Percentiles rank a stretch among this genome's conserved stretches.
phyloP scores from a whole-genome alignment of 2,329 filamentous ascomycete genomes.

The Phialophora macrospora region DNA sequence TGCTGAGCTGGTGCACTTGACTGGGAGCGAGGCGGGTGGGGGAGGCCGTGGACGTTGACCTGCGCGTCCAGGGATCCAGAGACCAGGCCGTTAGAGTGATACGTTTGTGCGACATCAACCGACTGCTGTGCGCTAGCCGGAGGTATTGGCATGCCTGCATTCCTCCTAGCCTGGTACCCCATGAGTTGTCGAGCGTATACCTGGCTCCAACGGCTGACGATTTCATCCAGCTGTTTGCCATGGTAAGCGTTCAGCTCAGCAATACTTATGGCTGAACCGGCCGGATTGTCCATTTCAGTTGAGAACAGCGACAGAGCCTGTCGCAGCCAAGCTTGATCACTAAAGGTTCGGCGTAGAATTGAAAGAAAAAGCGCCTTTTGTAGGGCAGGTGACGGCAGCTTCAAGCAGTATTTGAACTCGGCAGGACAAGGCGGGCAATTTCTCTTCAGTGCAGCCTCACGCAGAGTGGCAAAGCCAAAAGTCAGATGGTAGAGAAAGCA shows the following conservation, averaged over 20 bases:
- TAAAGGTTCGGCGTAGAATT: not conserved
- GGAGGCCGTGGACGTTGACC: not conserved
- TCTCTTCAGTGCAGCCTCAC: not conserved
- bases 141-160: not conserved
- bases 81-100: not conserved
- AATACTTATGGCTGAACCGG: constrained; percentile 4
- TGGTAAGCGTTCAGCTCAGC: constrained; percentile 10
- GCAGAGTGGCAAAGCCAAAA: constrained; percentile 2
- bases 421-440: constrained; percentile 19
- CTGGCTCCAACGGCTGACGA: not conserved
- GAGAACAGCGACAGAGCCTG: constrained; percentile 14
- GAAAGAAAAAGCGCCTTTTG: constrained; percentile 21
- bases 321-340: constrained; percentile 1
- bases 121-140: not conserved
- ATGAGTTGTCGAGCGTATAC: not conserved
- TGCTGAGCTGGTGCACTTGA: not conserved
- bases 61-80: not conserved
- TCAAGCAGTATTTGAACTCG: constrained; percentile 16
- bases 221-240: not conserved
- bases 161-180: not conserved
- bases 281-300: constrained; percentile 3
- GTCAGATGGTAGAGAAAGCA: constrained; percentile 12
- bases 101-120: not conserved
- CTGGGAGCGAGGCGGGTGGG: not conserved
- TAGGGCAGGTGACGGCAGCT: constrained; percentile 24